phyloP scores from a whole-genome alignment of 2,329 filamentous ascomycete genomes.

The Cladosporium sp. region DNA sequence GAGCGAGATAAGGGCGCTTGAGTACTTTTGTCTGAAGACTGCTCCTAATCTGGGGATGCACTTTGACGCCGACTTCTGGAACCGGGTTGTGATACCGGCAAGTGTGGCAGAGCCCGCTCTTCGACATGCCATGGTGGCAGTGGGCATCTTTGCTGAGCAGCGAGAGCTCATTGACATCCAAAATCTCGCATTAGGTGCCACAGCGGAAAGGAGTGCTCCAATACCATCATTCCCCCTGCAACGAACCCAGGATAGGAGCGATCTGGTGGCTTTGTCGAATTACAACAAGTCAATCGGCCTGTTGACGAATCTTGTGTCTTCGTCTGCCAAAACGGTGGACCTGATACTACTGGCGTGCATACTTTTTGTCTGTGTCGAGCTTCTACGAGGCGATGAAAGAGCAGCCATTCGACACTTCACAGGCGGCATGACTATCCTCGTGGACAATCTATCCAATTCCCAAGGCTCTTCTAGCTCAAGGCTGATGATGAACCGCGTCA shows the following conservation, averaged over 20 bases:
- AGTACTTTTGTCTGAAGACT: constrained; percentile 20
- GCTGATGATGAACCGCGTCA: neutral
- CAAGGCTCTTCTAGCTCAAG: neutral
- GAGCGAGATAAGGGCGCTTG: constrained; percentile 16
- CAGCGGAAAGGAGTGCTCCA: neutral
- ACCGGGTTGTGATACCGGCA: constrained; percentile 14
- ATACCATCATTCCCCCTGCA: neutral
- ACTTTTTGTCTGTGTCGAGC: constrained; percentile 12
- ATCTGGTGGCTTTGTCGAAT: neutral
- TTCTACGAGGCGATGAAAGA: constrained; percentile 2
- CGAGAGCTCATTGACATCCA: neutral
- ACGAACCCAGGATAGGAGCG: neutral
- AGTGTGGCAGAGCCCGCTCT: constrained; percentile 13
- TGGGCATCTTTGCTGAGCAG: constrained; percentile 13
- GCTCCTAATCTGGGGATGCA: constrained; percentile 16
- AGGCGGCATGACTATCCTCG: constrained; percentile 5
- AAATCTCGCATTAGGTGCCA: neutral
- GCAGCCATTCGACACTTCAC: constrained; percentile 7
- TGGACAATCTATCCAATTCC: neutral
- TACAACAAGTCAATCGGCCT: constrained; percentile 12
- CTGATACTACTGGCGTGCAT: constrained; percentile 4
- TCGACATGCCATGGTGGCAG: constrained; percentile 15
- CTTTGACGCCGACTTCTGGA: constrained; percentile 16
- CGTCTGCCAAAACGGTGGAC: neutral
- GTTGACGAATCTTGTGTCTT: neutral